These are phyloP conservation scores for Rhodamnia rubescens DNA, from an alignment of 345 rosid species.

Conservation along the genomic window DNA sequence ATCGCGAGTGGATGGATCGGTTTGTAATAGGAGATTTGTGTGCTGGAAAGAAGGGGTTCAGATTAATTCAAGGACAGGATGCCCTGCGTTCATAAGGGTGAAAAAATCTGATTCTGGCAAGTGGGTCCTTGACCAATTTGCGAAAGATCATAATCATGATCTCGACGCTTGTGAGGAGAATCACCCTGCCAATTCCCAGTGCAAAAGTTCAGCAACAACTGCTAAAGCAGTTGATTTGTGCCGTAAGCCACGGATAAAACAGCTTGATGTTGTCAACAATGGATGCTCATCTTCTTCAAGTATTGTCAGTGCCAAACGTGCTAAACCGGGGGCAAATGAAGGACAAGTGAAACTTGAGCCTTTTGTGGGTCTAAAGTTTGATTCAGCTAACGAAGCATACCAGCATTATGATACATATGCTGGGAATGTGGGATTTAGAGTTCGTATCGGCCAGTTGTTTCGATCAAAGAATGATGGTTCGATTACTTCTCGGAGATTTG, in stretches of 20 bases:
- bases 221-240: constrained; percentile 25
- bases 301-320: constrained; percentile 36
- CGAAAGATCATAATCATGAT: constrained; percentile 77
- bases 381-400: constrained; percentile 73
- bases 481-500: constrained; percentile 77
- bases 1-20: constrained; percentile 65
- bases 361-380: constrained; percentile 54
- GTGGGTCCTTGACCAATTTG: constrained; percentile 72
- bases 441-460: constrained; percentile 84
- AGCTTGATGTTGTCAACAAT: constrained; percentile 28
- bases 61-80: constrained; percentile 71
- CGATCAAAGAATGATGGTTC: constrained; percentile 78
- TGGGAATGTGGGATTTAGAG: constrained; percentile 57
- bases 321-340: constrained; percentile 36
- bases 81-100: constrained; percentile 80
- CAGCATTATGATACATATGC: constrained; percentile 61
- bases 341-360: constrained; percentile 39
- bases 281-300: constrained; percentile 37
- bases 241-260: constrained; percentile 38
- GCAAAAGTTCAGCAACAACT: constrained; percentile 23
- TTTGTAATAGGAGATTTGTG: constrained; percentile 65
- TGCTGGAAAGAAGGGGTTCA: constrained; percentile 88
- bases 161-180: constrained; percentile 32
- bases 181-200: constrained; percentile 11
- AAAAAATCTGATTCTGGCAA: constrained; percentile 65